Evolutionary conservation across 805 yeast genomes (phyloP).

Genomic region (Nakazawaea anatomiae): DNA sequence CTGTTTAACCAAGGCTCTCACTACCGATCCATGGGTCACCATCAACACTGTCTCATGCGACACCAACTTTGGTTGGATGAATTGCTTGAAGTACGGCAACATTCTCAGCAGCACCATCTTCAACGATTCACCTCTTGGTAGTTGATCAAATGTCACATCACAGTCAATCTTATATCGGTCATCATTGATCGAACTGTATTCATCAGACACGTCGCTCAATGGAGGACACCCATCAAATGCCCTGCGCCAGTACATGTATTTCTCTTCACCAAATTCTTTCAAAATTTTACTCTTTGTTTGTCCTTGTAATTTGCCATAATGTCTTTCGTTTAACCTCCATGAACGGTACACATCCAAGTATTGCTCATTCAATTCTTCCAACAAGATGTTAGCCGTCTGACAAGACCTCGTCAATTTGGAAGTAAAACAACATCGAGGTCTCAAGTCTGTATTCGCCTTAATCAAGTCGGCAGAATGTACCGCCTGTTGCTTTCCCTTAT

Average conservation of each 20-base stretch:
- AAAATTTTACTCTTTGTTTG: constrained; percentile 63
- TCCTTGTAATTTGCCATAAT: constrained; percentile 77
- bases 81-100: constrained; percentile 51
- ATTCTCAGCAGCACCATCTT: constrained; percentile 65
- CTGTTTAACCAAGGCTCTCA: constrained; percentile 67
- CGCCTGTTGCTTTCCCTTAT: constrained; percentile 65
- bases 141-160: constrained; percentile 37
- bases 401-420: constrained; percentile 70
- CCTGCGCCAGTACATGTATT: constrained; percentile 77
- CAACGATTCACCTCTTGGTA: constrained; percentile 72
- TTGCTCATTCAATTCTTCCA: constrained; percentile 46
- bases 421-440: constrained; percentile 61
- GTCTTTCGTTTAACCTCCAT: constrained; percentile 44
- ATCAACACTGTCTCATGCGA: constrained; percentile 53
- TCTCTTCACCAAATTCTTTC: constrained; percentile 59
- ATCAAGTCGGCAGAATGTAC: constrained; percentile 55
- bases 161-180: constrained; percentile 36
- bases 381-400: constrained; percentile 66
- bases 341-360: constrained; percentile 50
- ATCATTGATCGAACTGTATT: constrained; percentile 30
- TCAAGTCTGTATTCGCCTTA: constrained; percentile 32
- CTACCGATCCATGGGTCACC: constrained; percentile 80
- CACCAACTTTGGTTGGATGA: constrained; percentile 42
- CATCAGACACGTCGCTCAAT: constrained; percentile 29
- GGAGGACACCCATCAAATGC: constrained; percentile 74